Evolutionary conservation across 805 yeast species (phyloP), one percentile per base, ranked within the genome.

Genomic region (Saccharomyces kudriavzevii): DNA sequence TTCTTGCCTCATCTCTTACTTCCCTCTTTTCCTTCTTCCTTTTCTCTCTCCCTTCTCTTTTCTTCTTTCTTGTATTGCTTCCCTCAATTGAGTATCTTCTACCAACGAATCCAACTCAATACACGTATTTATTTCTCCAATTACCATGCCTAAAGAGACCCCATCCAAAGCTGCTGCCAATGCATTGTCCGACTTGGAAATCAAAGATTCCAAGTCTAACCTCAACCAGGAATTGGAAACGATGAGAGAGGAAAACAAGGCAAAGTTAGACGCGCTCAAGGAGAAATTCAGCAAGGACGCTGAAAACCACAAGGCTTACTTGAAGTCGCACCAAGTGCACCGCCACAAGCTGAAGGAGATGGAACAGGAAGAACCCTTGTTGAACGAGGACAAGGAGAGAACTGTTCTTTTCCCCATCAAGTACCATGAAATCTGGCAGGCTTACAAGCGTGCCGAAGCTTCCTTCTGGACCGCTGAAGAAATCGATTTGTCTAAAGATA

Each of bases 381-480:
- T 92, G 65, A 67, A 70, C 51, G 97, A 89, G 74, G 94, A 92
- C 81, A 82, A 81, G 63, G 82, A 82, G 67, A 84, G 99, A 70
- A 90, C 89, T 66, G 97, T 94, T 51, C 76, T 92, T 56, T 91
- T 91, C 83, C 99, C 99, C 61, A 89, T 92, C 75, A 87, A 88
- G 75, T 94, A 90, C 77, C 92, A 91, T 70, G 98, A 92, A 76
- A 88, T 92, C 71, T 92, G 98, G 98, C 96, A 92, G 74, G 91
- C 95, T 79, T 92, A 92, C 76, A 92, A 92, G 79, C 89, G 92
- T 76, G 97, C 98, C 50, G 99, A 94, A 79, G 99, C 99, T 14
- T 92, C 98, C 5, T 92, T 92, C 81, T 92, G 99, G 99, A 94
- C 98, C 45, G 97, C 98, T 49, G 99, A 92, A 77, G 99, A 94